These are phyloP conservation scores for Thermochaetoides thermophila DNA, from an alignment of 495 filamentous ascomycete species.

Conservation along the genomic window DNA sequence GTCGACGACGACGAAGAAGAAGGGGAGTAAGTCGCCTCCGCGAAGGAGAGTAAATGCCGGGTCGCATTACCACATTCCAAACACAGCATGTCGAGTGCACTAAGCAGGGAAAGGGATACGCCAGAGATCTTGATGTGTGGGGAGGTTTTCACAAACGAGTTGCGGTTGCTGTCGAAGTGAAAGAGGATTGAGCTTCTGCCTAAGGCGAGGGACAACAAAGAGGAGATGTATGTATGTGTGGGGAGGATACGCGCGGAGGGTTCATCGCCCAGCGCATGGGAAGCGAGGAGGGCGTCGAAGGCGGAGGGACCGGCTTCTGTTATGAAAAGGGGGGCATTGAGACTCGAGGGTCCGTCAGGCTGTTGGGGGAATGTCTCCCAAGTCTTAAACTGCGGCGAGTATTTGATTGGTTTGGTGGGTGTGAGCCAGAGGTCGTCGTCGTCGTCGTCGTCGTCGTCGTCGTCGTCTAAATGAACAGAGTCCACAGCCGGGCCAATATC, in stretches of 20 bases:
- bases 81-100: constrained; percentile 42
- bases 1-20: too few species aligned
- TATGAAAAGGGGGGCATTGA: constrained; percentile 39
- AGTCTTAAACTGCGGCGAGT: constrained; percentile 45
- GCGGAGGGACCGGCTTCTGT: constrained; percentile 59
- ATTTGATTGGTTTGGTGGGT: too few species aligned
- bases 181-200: constrained; percentile 76
- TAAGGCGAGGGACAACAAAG: constrained; percentile 56
- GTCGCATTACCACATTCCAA: constrained; percentile 44
- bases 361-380: constrained; percentile 64
- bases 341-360: constrained; percentile 22
- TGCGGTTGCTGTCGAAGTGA: constrained; percentile 42
- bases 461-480: not conserved
- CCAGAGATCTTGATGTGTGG: constrained; percentile 52
- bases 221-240: constrained; percentile 39
- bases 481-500: too few species aligned
- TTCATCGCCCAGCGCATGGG: constrained; percentile 4
- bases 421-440: constrained; percentile 44
- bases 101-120: constrained; percentile 41
- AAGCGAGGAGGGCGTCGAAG: constrained; percentile 53
- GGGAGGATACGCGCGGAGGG: constrained; percentile 21
- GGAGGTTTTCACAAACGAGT: constrained; percentile 42
- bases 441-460: not conserved
- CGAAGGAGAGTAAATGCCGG: constrained; percentile 37
- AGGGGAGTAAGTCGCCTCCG: constrained; percentile 33